phyloP scores from a whole-genome alignment of 2,329 filamentous ascomycete genomes.

The Davidsoniella virescens region DNA sequence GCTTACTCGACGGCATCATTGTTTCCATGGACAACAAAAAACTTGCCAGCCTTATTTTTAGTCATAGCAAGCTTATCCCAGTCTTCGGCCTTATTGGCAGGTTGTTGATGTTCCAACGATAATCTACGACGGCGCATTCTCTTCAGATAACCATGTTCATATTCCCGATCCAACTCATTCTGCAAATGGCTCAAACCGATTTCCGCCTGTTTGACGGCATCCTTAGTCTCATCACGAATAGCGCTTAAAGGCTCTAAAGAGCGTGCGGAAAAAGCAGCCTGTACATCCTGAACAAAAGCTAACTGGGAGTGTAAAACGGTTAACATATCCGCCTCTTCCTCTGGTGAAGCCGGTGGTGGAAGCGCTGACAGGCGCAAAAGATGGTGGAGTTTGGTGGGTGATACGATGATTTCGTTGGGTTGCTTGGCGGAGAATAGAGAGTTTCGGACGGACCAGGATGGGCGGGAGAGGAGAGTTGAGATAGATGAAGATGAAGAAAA shows the following conservation, averaged over 20 bases:
- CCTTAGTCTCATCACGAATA: slow-evolving; percentile 64
- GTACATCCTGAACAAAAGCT: slow-evolving; percentile 77
- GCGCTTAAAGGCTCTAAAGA: slow-evolving; percentile 58
- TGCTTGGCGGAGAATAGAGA: slow-evolving; percentile 28
- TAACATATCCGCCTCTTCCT: slow-evolving; percentile 56
- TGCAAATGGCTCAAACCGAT: slow-evolving; percentile 42
- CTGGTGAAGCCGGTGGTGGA: slow-evolving; percentile 45
- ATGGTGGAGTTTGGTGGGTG: slow-evolving; percentile 35
- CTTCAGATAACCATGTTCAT: slow-evolving; percentile 37
- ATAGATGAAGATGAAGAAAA: slow-evolving; percentile 11
- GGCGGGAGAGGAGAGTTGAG: slow-evolving; percentile 43
- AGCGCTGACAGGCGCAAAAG: slow-evolving; percentile 81
- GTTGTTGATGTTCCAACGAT: too few relatives aligned
- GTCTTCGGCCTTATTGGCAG: slow-evolving; percentile 26
- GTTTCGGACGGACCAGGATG: slow-evolving; percentile 51
- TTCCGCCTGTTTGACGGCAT: slow-evolving; percentile 41
- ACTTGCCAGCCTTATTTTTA: slow-evolving; percentile 49
- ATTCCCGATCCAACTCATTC: slow-evolving; percentile 42
- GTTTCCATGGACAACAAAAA: slow-evolving; percentile 59
- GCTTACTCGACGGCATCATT: slow-evolving; percentile 21
- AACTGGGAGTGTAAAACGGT: slow-evolving; percentile 65
- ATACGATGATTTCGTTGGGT: slow-evolving; percentile 37
- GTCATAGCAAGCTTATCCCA: slow-evolving; percentile 59
- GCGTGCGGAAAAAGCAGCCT: slow-evolving; percentile 48
- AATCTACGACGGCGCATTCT: slow-evolving; percentile 20